These are phyloP conservation scores for Chlorella sp. DNA, from an alignment of 139 green algal species.

Conservation along the genomic window DNA sequence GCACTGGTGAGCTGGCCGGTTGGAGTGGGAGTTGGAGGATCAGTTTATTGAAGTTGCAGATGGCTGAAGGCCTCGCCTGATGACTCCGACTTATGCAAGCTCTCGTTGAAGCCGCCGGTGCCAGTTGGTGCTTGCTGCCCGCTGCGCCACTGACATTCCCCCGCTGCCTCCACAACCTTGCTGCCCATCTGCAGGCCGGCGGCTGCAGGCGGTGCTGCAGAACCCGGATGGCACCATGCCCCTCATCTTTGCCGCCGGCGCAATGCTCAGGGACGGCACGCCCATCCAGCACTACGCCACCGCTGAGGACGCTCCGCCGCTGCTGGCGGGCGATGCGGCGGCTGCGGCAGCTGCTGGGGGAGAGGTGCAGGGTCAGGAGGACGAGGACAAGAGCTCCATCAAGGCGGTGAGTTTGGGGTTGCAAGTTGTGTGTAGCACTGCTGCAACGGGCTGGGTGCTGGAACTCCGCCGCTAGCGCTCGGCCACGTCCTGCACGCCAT, in stretches of 20 bases:
- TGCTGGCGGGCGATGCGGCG: neutral
- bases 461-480: neutral
- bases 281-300: neutral
- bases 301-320: neutral
- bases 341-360: neutral
- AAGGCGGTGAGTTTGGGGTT: neutral
- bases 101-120: too few species aligned
- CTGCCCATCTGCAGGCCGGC: neutral
- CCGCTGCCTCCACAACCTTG: too few species aligned
- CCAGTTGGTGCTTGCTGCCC: too few species aligned
- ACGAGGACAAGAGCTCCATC: neutral
- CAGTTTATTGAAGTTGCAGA: too few species aligned
- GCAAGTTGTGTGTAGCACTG: too few species aligned
- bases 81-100: too few species aligned
- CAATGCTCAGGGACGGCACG: neutral
- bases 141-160: too few species aligned
- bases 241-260: conserved; percentile 53
- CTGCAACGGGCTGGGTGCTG: neutral
- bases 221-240: neutral
- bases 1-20: neutral
- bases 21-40: too few species aligned
- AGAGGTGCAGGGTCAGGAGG: too few species aligned
- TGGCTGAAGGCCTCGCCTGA: too few species aligned
- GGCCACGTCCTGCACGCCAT: too few species aligned
- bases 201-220: neutral